Base-by-base conservation (phyloP, 331 rosid genomes). In the Rhamnella rubrinervis region DNA sequence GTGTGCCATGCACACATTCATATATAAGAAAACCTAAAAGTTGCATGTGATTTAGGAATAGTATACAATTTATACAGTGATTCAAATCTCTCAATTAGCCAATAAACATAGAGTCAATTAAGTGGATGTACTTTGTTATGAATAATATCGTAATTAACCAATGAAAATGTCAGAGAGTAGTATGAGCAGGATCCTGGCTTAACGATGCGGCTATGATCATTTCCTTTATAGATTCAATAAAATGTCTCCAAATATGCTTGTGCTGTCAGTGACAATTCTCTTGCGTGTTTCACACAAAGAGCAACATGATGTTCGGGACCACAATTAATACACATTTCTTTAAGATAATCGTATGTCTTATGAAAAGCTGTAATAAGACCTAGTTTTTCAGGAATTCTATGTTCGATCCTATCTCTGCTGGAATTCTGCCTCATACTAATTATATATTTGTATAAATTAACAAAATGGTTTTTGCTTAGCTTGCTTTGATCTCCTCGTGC, bases 251-350 rank as follows among this genome's bases (percentile, higher is more conserved):
- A 72, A 31, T 31, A 31, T 86, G 88, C 80, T 79, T 83, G 81
- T 71, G 78, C 70, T 81, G 74, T 79, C 72, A 78, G 84, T 83
- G 83, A 85, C 91, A 83, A 55, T 47, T 77, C 66, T 31, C 78
- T 77, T 73, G 81, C 88, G 71, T 78, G 91, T 85, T 86, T 81
- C 80, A 77, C 89, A 79, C 66, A 78, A 79, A 63, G 75, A 82
- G 86, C 74, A 84, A 84, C 97, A 81, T 82, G 63, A 84, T 81
- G 71, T 64, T 66, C 63, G 85, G 97, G 97, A 86, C 95, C 97
- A 84, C 90, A 67, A 55, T 62, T 67, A 74, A 68, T 85, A 86
- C 47, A 40, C 47, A 40, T 88, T 82, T 82, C 86, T 53, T 77
- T 86, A 90, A 88, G 87, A 79, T 90, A 82, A 82, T 78, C 79